Base-by-base conservation (phyloP, 768 basidiomycete genomes). In the Suillus lakei region DNA sequence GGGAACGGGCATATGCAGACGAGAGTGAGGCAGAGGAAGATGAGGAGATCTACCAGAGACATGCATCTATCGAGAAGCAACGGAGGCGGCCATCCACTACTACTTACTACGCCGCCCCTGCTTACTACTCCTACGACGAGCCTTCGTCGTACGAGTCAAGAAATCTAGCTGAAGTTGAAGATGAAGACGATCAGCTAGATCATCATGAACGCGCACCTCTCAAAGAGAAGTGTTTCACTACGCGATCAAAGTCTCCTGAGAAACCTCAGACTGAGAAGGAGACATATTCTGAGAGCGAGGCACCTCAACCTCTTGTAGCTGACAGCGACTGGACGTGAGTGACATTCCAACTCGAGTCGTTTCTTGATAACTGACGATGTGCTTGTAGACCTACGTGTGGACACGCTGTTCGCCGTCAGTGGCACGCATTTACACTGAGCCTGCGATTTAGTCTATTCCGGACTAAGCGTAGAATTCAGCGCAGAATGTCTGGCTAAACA, bases 401-500 rank as follows among this genome's bases (percentile, higher is more conserved):
- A 10, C 80, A 88, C 72, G 78, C 76, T 55, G 74, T 90, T 50
- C 78, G 80, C 63, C 79, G 85, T 10, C 85, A 88, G 64, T 90
- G 89, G 88, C 86, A 88, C 69, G 86, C 88, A 10, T 66, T 89
- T 34, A 73, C 81, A 0, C 81, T 90, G 26, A 76, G 86, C 64
- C 68, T 89, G 36, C 81, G 86, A 50, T 89, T 90, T 69, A 77
- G 81, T 64, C 75, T 90, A 50, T 90, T 89, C 74, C 78, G 88
- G 61, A 83, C 80, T 23, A 81, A 83, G 66, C 80, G 81, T 53
- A 67, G 76, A 65, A 70, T 80, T 26, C 67, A 67, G 59, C 75
- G 77, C 51, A 68, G 70, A 38, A 41, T 76, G 69, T 72, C 74
- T 7, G 69, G 74, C 39, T 76, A 66, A 77, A 58, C 61, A 30